Evolutionary conservation across 164 flowering plant species (phyloP).

Genomic region (Piper longum): DNA sequence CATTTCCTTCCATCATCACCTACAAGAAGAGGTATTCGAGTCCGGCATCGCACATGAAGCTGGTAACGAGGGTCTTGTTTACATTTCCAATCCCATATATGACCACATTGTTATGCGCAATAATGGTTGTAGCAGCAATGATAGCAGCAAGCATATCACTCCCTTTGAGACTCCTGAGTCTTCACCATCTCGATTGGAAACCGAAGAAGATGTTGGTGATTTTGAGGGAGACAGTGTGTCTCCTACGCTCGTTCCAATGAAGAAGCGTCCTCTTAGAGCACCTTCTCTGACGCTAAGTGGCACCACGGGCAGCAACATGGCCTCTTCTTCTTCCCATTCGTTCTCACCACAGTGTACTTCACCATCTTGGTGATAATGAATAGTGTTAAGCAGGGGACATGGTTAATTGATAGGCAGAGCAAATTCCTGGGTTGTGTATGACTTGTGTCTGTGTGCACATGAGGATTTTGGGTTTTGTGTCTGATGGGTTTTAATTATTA

Average conservation of each 20-base stretch:
- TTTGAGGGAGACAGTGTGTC: slow-evolving; percentile 3
- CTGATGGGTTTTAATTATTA: neutral
- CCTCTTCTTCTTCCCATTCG: slow-evolving; percentile 36
- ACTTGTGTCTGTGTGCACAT: neutral
- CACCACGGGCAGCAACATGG: slow-evolving; percentile 31
- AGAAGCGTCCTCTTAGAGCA: slow-evolving; percentile 55
- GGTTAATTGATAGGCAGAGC: neutral
- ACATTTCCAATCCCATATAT: slow-evolving; percentile 82
- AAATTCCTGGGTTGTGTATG: too few species aligned
- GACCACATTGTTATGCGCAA: slow-evolving; percentile 20
- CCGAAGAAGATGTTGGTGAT: slow-evolving; percentile 19
- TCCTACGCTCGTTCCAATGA: slow-evolving; percentile 19
- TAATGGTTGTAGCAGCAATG: neutral
- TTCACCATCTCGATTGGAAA: slow-evolving; percentile 58
- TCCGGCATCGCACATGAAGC: slow-evolving; percentile 3
- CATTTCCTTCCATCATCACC: neutral
- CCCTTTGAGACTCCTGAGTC: slow-evolving; percentile 75
- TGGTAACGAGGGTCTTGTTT: slow-evolving; percentile 29
- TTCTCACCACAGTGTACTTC: slow-evolving; percentile 49
- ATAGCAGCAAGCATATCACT: slow-evolving; percentile 16
- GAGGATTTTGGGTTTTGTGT: neutral
- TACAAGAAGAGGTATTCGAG: slow-evolving; percentile 1
- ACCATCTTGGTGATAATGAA: slow-evolving; percentile 50
- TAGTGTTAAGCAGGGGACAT: neutral
- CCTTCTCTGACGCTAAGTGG: slow-evolving; percentile 47